phyloP scores from a whole-genome alignment of 306 rosid genomes.

The Cucurbita argyrosperma region DNA sequence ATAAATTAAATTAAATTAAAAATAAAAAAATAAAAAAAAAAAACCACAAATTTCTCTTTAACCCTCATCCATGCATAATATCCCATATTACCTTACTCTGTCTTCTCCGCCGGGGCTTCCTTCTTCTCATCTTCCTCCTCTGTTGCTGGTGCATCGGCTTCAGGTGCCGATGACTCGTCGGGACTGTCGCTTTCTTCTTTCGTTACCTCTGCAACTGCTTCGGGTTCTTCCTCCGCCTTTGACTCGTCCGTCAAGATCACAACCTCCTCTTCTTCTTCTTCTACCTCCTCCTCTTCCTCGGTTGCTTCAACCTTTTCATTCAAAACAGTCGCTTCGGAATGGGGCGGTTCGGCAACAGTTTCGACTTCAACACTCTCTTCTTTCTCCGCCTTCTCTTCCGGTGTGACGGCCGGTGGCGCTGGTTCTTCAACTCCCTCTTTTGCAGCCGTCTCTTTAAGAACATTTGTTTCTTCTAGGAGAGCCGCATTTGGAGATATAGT shows the following conservation, averaged over 20 bases:
- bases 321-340: not conserved
- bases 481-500: not conserved
- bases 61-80: not conserved
- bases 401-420: too few species aligned
- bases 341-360: not conserved
- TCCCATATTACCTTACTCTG: not conserved
- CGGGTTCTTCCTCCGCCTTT: not conserved
- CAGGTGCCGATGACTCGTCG: not conserved
- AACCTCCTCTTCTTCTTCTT: not conserved
- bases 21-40: too few species aligned
- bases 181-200: not conserved
- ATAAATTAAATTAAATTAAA: too few species aligned
- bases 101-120: not conserved
- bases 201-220: not conserved
- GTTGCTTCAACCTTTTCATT: not conserved
- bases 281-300: not conserved
- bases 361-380: not conserved
- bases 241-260: not conserved
- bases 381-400: not conserved
- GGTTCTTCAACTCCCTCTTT: not conserved
- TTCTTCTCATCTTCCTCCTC: not conserved
- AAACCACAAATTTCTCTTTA: not conserved
- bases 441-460: not conserved
- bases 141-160: not conserved
- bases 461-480: not conserved